These are phyloP conservation scores for Ilyonectria sp. DNA, from an alignment of 2,329 filamentous ascomycete genomes.

Conservation along the genomic window DNA sequence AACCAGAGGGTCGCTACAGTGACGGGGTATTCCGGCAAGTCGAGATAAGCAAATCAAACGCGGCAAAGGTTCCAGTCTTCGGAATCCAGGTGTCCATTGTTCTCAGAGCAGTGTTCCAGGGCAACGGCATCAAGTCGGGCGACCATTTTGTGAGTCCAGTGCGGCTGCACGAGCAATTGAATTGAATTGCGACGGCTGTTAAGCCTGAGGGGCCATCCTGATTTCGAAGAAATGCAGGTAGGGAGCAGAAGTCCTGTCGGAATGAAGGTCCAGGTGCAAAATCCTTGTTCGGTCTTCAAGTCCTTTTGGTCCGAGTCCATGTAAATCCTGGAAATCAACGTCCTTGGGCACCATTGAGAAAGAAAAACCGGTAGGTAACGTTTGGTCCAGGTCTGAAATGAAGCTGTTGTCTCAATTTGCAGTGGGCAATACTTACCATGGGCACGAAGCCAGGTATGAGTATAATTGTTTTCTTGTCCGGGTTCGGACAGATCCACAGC, in stretches of 20 bases:
- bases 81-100: constrained; percentile 34
- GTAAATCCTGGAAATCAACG: constrained; percentile 30
- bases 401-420: constrained; percentile 43
- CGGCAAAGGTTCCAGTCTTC: constrained; percentile 16
- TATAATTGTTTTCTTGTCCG: constrained; percentile 52
- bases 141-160: constrained; percentile 35
- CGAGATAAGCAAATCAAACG: constrained; percentile 30
- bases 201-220: constrained; percentile 37
- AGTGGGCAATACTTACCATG: constrained; percentile 58
- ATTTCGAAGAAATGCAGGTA: constrained; percentile 27
- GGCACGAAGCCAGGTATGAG: constrained; percentile 41
- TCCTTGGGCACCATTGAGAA: constrained; percentile 36
- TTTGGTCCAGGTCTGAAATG: constrained; percentile 38
- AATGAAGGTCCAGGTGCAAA: constrained; percentile 23
- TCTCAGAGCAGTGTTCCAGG: constrained; percentile 20
- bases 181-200: constrained; percentile 50
- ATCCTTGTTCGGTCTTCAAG: constrained; percentile 15
- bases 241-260: constrained; percentile 25
- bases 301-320: constrained; percentile 42
- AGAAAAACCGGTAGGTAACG: constrained; percentile 41
- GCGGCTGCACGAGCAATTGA: constrained; percentile 54
- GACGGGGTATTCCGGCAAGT: neutral
- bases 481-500: constrained; percentile 50
- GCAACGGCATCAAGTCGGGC: constrained; percentile 19
- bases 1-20: constrained; percentile 5